These are phyloP conservation scores for Salix brachista DNA, from an alignment of 345 rosid species.

Conservation along the genomic window DNA sequence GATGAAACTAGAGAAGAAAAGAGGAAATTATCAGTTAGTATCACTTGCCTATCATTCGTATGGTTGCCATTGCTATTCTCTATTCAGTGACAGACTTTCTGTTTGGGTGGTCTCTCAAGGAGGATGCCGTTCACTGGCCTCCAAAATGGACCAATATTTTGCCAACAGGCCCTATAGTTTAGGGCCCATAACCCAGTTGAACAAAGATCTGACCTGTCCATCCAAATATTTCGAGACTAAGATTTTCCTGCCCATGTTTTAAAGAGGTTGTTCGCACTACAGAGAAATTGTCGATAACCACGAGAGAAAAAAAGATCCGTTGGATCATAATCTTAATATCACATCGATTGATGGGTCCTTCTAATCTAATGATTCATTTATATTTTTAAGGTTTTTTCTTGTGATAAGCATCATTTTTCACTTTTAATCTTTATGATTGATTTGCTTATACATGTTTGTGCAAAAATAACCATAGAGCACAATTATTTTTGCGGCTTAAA, in stretches of 20 bases:
- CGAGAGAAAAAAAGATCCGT: too few species aligned
- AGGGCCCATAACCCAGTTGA: background rate
- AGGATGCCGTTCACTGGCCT: background rate
- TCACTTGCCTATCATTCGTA: constrained; percentile 80
- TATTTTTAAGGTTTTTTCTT: too few species aligned
- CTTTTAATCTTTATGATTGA: too few species aligned
- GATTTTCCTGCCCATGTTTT: background rate
- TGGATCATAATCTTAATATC: too few species aligned
- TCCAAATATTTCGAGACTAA: background rate
- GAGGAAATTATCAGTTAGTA: background rate
- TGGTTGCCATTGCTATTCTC: constrained; percentile 50
- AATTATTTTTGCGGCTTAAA: too few species aligned
- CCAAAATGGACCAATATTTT: background rate
- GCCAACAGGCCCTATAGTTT: background rate
- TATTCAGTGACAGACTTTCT: background rate
- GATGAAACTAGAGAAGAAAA: background rate
- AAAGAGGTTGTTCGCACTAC: too few species aligned
- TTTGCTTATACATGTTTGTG: too few species aligned
- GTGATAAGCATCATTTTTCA: too few species aligned
- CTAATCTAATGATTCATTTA: too few species aligned
- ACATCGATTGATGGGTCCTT: too few species aligned
- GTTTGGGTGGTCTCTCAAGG: background rate
- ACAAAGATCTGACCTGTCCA: background rate
- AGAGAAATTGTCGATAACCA: too few species aligned
- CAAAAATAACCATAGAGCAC: too few species aligned